Conservation (phyloP, 768 basidiomycete genomes). For the Mycena haematopus region DNA sequence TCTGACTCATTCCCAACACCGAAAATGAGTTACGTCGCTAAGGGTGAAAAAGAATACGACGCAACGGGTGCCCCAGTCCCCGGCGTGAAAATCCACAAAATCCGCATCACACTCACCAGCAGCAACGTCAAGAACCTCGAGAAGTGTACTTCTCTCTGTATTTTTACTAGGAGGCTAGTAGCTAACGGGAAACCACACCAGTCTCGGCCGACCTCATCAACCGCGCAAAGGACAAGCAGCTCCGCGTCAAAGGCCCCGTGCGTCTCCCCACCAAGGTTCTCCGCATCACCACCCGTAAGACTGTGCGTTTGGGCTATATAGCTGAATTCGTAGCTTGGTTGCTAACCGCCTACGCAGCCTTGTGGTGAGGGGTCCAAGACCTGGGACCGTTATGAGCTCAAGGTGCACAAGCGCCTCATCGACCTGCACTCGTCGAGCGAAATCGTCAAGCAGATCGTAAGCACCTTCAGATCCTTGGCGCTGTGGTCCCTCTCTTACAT, state of each 20-base stretch:
- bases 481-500: constrained; percentile 12
- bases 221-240: constrained; percentile 99
- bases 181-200: constrained; percentile 38
- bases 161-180: not conserved
- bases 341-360: constrained; percentile 58
- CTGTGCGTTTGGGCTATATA: constrained; percentile 68
- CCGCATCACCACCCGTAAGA: constrained; percentile 99
- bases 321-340: constrained; percentile 4
- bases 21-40: constrained; percentile 98
- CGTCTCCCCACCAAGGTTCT: constrained; percentile 98
- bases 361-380: constrained; percentile 99
- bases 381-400: constrained; percentile 99
- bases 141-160: constrained; percentile 72
- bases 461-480: constrained; percentile 38
- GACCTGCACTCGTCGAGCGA: constrained; percentile 98
- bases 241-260: constrained; percentile 98
- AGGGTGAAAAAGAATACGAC: constrained; percentile 98
- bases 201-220: constrained; percentile 97
- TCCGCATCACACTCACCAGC: constrained; percentile 97
- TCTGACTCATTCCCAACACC: constrained; percentile 65
- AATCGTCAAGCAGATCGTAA: constrained; percentile 99
- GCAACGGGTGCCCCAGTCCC: constrained; percentile 87
- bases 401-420: constrained; percentile 99
- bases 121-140: constrained; percentile 98
- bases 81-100: constrained; percentile 96